Evolutionary conservation across 73 alveolate species (phyloP).

Genomic region (Tetrahymena malaccensis): DNA sequence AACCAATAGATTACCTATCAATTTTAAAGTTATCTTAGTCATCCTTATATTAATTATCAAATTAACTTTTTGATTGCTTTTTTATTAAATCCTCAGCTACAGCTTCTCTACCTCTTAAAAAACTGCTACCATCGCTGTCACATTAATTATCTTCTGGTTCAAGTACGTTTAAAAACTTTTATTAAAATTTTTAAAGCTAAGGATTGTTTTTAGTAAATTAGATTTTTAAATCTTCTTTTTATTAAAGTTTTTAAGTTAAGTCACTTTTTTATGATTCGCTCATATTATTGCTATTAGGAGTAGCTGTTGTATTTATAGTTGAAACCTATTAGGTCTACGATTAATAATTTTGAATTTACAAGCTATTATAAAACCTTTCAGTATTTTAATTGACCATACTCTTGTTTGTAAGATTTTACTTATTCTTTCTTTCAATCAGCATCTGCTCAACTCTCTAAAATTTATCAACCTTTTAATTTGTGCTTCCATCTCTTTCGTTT

Average conservation of each 20-base stretch:
- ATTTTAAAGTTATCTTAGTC: background rate
- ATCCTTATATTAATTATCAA: background rate
- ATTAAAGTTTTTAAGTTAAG: background rate
- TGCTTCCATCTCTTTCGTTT: background rate
- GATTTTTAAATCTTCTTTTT: background rate
- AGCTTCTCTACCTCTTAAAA: background rate
- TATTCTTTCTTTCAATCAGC: background rate
- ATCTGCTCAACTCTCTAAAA: background rate
- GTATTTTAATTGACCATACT: background rate
- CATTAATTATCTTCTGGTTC: background rate
- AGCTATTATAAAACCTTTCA: background rate
- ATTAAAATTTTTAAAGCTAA: background rate
- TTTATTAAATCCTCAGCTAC: background rate
- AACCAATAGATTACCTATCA: background rate
- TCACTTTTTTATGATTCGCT: background rate
- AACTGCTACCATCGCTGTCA: background rate
- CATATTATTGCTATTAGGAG: background rate
- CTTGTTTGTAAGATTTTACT: background rate
- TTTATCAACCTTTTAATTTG: background rate
- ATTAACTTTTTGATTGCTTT: background rate
- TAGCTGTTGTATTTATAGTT: background rate
- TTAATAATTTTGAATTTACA: background rate
- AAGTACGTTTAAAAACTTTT: background rate
- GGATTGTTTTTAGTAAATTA: background rate
- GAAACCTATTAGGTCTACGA: background rate